Evolutionary conservation across 345 rosid species (phyloP).

Genomic region (Nasturtium officinale): DNA sequence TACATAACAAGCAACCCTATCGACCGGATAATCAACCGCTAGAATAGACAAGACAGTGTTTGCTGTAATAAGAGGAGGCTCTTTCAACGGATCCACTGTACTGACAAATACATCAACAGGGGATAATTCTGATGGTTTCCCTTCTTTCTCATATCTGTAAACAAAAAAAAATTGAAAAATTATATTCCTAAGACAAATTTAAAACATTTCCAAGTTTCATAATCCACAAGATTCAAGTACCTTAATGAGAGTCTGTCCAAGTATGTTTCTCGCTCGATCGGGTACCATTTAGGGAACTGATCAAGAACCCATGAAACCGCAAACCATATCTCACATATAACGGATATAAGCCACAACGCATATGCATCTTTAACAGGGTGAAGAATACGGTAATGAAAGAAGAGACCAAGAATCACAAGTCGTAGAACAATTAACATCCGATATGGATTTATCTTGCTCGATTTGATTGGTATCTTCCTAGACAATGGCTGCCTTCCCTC

Average conservation of each 20-base stretch:
- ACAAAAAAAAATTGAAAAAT: constrained; percentile 5
- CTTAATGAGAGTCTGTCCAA: constrained; percentile 92
- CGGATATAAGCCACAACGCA: constrained; percentile 94
- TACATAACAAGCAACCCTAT: constrained; percentile 92
- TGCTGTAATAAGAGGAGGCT: constrained; percentile 97
- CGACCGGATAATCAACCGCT: constrained; percentile 96
- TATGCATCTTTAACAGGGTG: constrained; percentile 92
- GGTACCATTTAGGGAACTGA: constrained; percentile 98
- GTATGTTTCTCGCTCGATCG: constrained; percentile 88
- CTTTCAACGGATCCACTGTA: constrained; percentile 98
- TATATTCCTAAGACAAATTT: background rate
- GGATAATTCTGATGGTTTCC: constrained; percentile 87
- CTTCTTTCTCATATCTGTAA: constrained; percentile 94
- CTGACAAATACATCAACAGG: constrained; percentile 82
- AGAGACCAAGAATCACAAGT: constrained; percentile 83
- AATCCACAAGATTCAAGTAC: constrained; percentile 44
- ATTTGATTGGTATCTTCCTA: constrained; percentile 86
- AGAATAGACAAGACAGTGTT: constrained; percentile 97
- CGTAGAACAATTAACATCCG: constrained; percentile 82
- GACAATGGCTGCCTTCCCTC: constrained; percentile 99
- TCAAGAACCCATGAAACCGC: constrained; percentile 97
- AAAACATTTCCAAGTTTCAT: background rate
- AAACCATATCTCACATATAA: constrained; percentile 98
- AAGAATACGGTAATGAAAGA: constrained; percentile 90
- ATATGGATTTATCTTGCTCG: constrained; percentile 98